phyloP scores from a whole-genome alignment of 2,329 filamentous ascomycete genomes.

The Trichophyton equinum region DNA sequence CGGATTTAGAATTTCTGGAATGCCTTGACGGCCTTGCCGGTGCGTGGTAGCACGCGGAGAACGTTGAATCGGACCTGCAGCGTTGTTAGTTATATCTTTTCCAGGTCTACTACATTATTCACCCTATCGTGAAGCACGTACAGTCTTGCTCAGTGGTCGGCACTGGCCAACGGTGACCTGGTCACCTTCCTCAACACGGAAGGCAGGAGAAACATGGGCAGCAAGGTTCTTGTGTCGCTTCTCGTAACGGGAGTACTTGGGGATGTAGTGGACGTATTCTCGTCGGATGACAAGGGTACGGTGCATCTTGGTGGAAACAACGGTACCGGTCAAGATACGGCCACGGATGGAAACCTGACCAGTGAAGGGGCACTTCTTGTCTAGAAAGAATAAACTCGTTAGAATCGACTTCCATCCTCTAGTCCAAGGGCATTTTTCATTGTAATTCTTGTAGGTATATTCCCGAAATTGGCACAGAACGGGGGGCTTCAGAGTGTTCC shows the following conservation, averaged over 20 bases:
- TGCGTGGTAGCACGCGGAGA: conserved; percentile 93
- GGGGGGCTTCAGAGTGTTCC: not conserved
- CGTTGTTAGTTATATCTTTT: not conserved
- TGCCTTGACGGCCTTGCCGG: conserved; percentile 92
- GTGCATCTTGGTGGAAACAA: conserved; percentile 99
- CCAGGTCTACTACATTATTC: not conserved
- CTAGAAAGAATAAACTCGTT: conserved; percentile 38
- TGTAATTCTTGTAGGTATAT: not conserved
- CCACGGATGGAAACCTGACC: conserved; percentile 98
- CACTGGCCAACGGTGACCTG: conserved; percentile 99
- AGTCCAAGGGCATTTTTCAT: not conserved
- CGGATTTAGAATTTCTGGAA: conserved; percentile 91
- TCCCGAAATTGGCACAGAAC: not conserved
- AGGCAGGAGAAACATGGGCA: conserved; percentile 96
- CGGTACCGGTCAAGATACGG: conserved; percentile 98
- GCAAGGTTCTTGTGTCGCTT: conserved; percentile 99
- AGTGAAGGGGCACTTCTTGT: conserved; percentile 99
- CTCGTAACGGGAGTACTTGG: conserved; percentile 99
- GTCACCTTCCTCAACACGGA: conserved; percentile 99
- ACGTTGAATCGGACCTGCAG: conserved; percentile 95
- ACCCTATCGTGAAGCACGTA: conserved; percentile 50
- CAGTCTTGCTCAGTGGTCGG: conserved; percentile 98
- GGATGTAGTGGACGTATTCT: conserved; percentile 99
- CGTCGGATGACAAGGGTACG: conserved; percentile 97
- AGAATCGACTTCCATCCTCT: not conserved